A percentile compares a stretch with the other conserved stretches of the same genome.
Conservation (phyloP, 352 stramenopile species). For the Globisporangium echinulatum region DNA sequence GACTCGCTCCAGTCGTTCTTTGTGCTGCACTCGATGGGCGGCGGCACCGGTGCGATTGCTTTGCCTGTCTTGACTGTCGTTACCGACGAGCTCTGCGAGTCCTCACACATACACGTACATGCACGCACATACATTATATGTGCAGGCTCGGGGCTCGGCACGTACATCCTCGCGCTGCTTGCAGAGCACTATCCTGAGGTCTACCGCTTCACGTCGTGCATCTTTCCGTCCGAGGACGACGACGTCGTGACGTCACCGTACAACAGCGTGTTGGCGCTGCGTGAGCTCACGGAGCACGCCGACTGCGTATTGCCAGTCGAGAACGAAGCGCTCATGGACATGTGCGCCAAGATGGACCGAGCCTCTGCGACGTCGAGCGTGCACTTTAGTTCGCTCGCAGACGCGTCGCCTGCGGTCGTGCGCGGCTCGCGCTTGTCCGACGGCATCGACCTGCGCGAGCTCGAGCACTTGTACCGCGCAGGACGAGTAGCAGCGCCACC, state of each 20-base stretch:
- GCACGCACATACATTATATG: too few species aligned
- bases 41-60: constrained; percentile 59
- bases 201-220: constrained; percentile 77
- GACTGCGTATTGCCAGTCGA: constrained; percentile 90
- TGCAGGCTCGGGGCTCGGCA: constrained; percentile 83
- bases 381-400: constrained; percentile 14
- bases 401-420: constrained; percentile 12
- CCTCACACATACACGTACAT: background rate
- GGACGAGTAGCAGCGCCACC: constrained; percentile 14
- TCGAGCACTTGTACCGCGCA: constrained; percentile 45
- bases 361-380: constrained; percentile 1
- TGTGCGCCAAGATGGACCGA: constrained; percentile 44
- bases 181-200: constrained; percentile 85
- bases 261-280: constrained; percentile 82
- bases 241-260: constrained; percentile 92
- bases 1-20: constrained; percentile 92
- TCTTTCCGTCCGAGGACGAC: constrained; percentile 84
- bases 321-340: constrained; percentile 82
- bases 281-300: constrained; percentile 80
- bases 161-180: constrained; percentile 79
- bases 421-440: constrained; percentile 36
- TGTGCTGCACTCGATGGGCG: constrained; percentile 89
- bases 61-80: too few species aligned
- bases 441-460: constrained; percentile 34
- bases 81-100: too few species aligned